phyloP scores from a whole-genome alignment of 805 yeast species.

The Starmerella stigmatis region DNA sequence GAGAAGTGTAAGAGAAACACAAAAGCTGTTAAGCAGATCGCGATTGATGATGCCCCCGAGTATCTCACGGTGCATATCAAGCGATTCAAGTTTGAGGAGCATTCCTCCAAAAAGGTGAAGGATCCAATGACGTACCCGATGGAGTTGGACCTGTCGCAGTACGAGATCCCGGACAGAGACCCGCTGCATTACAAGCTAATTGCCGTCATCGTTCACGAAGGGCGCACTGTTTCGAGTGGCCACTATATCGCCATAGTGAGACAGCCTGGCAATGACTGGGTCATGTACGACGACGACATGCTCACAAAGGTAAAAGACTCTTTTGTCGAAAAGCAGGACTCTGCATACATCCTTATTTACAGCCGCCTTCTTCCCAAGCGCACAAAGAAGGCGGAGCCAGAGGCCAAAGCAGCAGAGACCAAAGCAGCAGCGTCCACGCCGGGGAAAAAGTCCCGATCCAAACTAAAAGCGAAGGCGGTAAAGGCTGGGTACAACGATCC shows the following conservation, averaged over 20 bases:
- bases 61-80: constrained; percentile 78
- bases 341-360: constrained; percentile 84
- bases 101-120: constrained; percentile 64
- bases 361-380: constrained; percentile 37
- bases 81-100: constrained; percentile 66
- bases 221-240: constrained; percentile 83
- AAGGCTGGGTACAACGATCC: background rate
- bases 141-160: constrained; percentile 59
- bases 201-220: constrained; percentile 87
- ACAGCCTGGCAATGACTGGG: constrained; percentile 90
- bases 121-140: constrained; percentile 76
- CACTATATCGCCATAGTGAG: constrained; percentile 86
- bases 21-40: constrained; percentile 62
- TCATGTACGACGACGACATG: constrained; percentile 87
- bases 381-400: background rate
- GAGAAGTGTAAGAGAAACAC: constrained; percentile 73
- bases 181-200: constrained; percentile 59
- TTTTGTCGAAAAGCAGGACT: constrained; percentile 67
- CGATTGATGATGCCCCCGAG: constrained; percentile 77
- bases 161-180: constrained; percentile 28
- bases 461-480: background rate
- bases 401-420: background rate
- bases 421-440: background rate
- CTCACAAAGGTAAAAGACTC: constrained; percentile 62
- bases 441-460: background rate